Percentiles rank a stretch among this genome's conserved stretches.
These are phyloP conservation scores for Filobasidium wieringae DNA, from an alignment of 768 basidiomycete species.

Conservation along the genomic window DNA sequence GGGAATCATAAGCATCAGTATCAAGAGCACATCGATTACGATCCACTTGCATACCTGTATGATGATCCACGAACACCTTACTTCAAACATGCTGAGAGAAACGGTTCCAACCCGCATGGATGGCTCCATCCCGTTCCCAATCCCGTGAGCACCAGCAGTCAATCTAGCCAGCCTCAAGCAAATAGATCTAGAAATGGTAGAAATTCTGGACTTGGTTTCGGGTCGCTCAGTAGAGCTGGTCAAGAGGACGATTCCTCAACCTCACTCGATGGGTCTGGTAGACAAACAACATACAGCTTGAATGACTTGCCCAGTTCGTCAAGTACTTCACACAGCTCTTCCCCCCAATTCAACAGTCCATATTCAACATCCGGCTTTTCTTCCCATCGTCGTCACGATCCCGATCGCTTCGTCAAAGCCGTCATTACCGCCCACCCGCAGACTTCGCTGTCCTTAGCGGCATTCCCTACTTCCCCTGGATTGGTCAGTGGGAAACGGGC, in stretches of 20 bases:
- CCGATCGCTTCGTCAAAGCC: conserved; percentile 11
- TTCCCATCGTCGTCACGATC: neutral
- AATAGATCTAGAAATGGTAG: conserved; percentile 1
- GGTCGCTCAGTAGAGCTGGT: neutral
- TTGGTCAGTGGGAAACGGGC: neutral
- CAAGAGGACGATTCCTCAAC: neutral
- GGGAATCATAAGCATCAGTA: neutral
- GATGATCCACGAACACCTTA: conserved; percentile 15
- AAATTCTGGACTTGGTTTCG: neutral
- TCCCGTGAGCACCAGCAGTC: neutral
- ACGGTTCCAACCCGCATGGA: neutral
- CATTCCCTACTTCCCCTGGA: neutral
- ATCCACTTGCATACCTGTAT: conserved; percentile 7
- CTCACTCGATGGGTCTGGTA: neutral
- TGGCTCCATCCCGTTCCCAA: neutral
- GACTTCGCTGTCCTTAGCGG: neutral
- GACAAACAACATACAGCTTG: neutral
- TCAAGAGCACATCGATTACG: neutral
- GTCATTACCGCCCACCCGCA: neutral
- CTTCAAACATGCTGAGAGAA: neutral
- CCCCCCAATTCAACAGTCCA: neutral
- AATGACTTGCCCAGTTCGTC: neutral
- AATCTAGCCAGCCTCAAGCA: neutral
- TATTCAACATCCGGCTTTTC: neutral
- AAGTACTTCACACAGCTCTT: neutral